phyloP scores from a whole-genome alignment of 371 early-diverging fungal genomes.

The Actinomortierella wolfii region DNA sequence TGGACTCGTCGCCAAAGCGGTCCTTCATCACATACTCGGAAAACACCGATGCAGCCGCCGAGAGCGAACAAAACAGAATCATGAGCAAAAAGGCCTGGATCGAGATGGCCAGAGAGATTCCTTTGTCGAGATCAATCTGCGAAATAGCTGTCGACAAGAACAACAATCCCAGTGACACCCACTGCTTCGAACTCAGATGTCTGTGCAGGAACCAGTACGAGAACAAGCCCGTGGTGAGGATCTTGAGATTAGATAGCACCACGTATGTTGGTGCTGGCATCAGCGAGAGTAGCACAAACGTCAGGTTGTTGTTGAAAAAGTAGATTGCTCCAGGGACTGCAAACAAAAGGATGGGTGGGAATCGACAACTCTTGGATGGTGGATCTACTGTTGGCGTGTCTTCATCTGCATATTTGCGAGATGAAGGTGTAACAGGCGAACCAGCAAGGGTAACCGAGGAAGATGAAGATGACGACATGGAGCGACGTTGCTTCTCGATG shows the following conservation, averaged over 20 bases:
- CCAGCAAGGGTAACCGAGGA: too few species aligned
- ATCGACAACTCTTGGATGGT: slow-evolving; percentile 5
- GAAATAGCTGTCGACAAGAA: slow-evolving; percentile 44
- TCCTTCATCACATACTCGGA: slow-evolving; percentile 50
- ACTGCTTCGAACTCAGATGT: slow-evolving; percentile 26
- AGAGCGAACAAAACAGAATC: slow-evolving; percentile 42
- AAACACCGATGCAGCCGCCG: slow-evolving; percentile 42
- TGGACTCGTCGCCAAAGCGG: slow-evolving; percentile 42
- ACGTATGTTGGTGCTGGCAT: slow-evolving; percentile 49
- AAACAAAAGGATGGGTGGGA: slow-evolving; percentile 37
- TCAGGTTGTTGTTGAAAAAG: slow-evolving; percentile 48
- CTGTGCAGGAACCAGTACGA: slow-evolving; percentile 42
- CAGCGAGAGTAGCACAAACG: slow-evolving; percentile 36
- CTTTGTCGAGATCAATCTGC: slow-evolving; percentile 41
- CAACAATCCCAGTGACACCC: slow-evolving; percentile 38
- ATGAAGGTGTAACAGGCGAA: too few species aligned
- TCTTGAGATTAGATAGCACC: slow-evolving; percentile 48
- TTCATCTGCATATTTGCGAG: too few species aligned
- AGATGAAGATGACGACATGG: too few species aligned
- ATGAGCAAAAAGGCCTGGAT: slow-evolving; percentile 41
- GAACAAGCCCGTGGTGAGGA: slow-evolving; percentile 45
- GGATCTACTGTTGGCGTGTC: too few species aligned
- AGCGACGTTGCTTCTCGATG: too few species aligned
- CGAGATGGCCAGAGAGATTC: slow-evolving; percentile 24
- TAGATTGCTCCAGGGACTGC: slow-evolving; percentile 47